These are phyloP conservation scores for Talaromyces sp. DNA, from an alignment of 2,329 filamentous ascomycete species.

Conservation along the genomic window DNA sequence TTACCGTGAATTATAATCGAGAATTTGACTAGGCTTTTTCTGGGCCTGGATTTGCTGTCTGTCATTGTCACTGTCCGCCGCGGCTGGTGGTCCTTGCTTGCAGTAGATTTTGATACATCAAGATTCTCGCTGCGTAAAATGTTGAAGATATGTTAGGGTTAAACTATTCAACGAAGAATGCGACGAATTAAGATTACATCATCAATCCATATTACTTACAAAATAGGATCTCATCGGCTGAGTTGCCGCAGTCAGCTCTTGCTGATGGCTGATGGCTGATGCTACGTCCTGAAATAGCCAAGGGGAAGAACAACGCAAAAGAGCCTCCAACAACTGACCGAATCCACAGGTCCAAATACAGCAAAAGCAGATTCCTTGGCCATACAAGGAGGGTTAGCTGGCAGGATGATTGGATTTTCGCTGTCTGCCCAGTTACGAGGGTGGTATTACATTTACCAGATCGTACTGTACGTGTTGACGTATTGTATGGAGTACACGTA, in stretches of 20 bases:
- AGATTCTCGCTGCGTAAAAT: neutral
- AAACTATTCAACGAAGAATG: neutral
- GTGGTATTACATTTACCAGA: neutral
- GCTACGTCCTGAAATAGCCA: neutral
- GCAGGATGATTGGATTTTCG: neutral
- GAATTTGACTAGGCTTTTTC: constrained; percentile 5
- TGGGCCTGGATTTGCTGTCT: neutral
- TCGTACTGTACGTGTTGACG: neutral
- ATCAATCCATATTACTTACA: neutral
- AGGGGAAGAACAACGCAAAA: neutral
- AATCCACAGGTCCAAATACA: neutral
- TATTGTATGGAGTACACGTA: neutral
- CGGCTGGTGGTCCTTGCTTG: neutral
- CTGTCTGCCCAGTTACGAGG: neutral
- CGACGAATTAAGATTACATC: neutral
- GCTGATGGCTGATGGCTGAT: neutral
- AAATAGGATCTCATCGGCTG: neutral
- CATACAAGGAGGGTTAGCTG: neutral
- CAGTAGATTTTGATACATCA: neutral
- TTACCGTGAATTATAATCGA: neutral
- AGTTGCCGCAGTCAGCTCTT: neutral
- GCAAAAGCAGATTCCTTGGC: neutral
- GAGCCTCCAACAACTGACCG: neutral
- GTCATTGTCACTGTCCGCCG: neutral
- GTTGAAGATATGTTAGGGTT: neutral